Conservation (phyloP, 257 asterid genomes). For the Jacaranda mimosifolia region DNA sequence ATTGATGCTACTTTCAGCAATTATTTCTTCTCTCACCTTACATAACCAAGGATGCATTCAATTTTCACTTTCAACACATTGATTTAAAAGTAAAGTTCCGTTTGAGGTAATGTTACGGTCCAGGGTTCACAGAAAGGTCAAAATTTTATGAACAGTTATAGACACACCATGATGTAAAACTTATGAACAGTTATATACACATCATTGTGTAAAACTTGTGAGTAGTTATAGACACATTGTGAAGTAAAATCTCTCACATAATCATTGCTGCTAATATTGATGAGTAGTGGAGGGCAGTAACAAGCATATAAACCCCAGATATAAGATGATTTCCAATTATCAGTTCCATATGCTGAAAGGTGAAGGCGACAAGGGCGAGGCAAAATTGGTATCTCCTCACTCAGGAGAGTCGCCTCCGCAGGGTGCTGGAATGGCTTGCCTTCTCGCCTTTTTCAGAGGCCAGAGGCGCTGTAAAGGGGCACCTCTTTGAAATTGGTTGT, state of each 20-base stretch:
- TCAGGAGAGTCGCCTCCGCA: too few species aligned
- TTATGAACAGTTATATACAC: too few species aligned
- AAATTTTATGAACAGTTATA: neutral
- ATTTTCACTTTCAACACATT: neutral
- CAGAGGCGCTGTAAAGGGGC: too few species aligned
- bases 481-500: too few species aligned
- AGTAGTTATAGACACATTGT: neutral
- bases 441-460: too few species aligned
- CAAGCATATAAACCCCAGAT: constrained; percentile 2
- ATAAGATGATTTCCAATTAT: neutral
- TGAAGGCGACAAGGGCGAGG: neutral
- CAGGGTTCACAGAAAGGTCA: neutral
- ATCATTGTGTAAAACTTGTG: too few species aligned
- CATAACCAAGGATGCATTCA: constrained; percentile 17
- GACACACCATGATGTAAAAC: too few species aligned
- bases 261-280: neutral
- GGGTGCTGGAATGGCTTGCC: too few species aligned
- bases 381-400: too few species aligned
- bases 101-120: neutral
- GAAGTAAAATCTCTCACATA: neutral
- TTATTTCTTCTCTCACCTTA: constrained; percentile 15
- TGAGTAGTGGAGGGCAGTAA: neutral
- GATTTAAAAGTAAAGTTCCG: neutral
- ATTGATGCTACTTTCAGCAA: neutral
- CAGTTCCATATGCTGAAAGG: neutral